Evolutionary conservation across 1,284 basidiomycete genomes (phyloP).

Genomic region (Cryptococcus sp.): DNA sequence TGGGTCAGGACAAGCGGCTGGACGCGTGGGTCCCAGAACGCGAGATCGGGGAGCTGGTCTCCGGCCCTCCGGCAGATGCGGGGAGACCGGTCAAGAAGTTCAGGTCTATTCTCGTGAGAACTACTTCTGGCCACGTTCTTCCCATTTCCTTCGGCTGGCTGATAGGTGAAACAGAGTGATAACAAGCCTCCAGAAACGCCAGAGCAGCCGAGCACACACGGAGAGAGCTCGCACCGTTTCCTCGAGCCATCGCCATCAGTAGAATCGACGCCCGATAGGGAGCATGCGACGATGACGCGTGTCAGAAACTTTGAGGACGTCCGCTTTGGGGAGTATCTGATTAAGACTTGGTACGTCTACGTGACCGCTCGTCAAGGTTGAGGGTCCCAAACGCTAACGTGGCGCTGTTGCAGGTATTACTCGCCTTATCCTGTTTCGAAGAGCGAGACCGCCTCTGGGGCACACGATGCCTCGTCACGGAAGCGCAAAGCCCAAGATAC

Average conservation of each 20-base stretch:
- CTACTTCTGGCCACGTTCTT: no score
- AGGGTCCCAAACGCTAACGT: background rate
- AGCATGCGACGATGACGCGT: constrained; percentile 42
- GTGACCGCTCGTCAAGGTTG: background rate
- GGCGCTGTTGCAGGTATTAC: constrained; percentile 63
- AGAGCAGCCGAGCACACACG: background rate
- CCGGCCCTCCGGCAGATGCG: background rate
- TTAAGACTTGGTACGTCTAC: constrained; percentile 48
- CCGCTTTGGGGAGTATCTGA: constrained; percentile 45
- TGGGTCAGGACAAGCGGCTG: constrained; percentile 62
- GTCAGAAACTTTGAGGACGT: constrained; percentile 50
- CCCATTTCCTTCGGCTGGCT: no score
- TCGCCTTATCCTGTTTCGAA: constrained; percentile 72
- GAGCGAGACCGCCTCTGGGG: constrained; percentile 22
- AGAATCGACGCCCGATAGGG: constrained; percentile 36
- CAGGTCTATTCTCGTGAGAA: background rate
- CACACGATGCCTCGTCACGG: background rate
- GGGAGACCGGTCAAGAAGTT: constrained; percentile 6
- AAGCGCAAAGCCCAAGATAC: constrained; percentile 3
- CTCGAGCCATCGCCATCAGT: constrained; percentile 15
- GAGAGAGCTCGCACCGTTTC: background rate
- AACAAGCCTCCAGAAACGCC: background rate
- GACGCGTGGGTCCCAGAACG: constrained; percentile 66
- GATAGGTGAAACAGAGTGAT: background rate
- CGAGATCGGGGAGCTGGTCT: constrained; percentile 25